Percentiles rank a stretch among this genome's conserved stretches.
phyloP scores from a whole-genome alignment of 73 alveolate genomes.

The Vitrella brassicaformis region DNA sequence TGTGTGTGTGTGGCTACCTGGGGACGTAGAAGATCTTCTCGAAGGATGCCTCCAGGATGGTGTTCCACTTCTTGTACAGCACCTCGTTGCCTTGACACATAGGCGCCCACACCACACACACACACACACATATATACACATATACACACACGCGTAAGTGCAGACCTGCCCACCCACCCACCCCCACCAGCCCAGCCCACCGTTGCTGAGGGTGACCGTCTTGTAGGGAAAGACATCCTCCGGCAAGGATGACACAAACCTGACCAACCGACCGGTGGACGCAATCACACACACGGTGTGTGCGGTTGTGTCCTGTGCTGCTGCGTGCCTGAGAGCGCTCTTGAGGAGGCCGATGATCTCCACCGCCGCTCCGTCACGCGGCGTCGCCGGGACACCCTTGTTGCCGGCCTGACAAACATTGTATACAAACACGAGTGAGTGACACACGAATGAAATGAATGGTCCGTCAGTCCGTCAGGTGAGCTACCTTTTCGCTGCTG shows the following conservation, averaged over 20 bases:
- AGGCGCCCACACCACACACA: no score
- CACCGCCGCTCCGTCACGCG: slow-evolving; percentile 89
- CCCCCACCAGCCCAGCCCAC: slow-evolving; percentile 43
- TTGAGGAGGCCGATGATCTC: slow-evolving; percentile 68
- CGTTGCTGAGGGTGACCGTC: no score
- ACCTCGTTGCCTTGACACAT: no score
- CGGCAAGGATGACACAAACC: no score
- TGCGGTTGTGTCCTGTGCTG: no score
- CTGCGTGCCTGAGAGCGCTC: slow-evolving; percentile 60
- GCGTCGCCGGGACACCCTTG: slow-evolving; percentile 86
- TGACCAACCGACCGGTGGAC: no score
- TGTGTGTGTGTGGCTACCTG: slow-evolving; percentile 21
- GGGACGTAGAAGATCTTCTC: slow-evolving; percentile 59
- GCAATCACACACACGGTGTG: no score
- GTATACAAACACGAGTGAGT: not conserved
- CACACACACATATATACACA: no score
- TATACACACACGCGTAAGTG: no score
- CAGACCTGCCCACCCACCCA: slow-evolving; percentile 29
- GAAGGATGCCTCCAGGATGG: slow-evolving; percentile 44
- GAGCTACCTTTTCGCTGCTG: slow-evolving; percentile 45
- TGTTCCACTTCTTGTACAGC: slow-evolving; percentile 63
- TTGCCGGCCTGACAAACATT: slow-evolving; percentile 48
- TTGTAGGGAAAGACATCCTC: no score
- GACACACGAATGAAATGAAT: not conserved
- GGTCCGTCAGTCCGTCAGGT: not conserved